A percentile compares a stretch with the other conserved stretches of the same genome.
These are phyloP conservation scores for Oemleria cerasiformis DNA, from an alignment of 306 rosid genomes.

Conservation along the genomic window DNA sequence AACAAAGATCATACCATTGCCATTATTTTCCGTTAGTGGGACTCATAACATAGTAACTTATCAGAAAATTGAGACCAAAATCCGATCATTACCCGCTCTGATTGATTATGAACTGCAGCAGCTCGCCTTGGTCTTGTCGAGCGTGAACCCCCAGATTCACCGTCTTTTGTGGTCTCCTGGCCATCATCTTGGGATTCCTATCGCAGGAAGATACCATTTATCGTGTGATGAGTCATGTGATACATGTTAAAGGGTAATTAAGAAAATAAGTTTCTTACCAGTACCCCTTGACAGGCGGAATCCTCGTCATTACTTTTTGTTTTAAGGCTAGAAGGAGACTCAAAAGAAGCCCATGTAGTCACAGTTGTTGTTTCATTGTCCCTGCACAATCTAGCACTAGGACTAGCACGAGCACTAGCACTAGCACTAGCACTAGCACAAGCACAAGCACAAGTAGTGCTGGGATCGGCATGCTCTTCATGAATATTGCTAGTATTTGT, in stretches of 20 bases:
- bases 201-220: not conserved
- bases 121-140: slow-evolving; percentile 38
- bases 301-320: slow-evolving; percentile 47
- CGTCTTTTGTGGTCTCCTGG: slow-evolving; percentile 30
- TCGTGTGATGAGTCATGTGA: not conserved
- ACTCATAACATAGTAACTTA: too few species aligned
- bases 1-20: not conserved
- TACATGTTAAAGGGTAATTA: not conserved
- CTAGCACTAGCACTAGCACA: slow-evolving; percentile 31
- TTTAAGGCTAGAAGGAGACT: slow-evolving; percentile 43
- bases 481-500: slow-evolving; percentile 5
- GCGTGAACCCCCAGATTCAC: slow-evolving; percentile 31
- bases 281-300: slow-evolving; percentile 38
- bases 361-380: slow-evolving; percentile 44
- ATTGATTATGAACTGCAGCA: slow-evolving; percentile 57
- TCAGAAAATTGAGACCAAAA: not conserved
- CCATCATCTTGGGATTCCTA: slow-evolving; percentile 42
- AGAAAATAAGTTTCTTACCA: slow-evolving; percentile 20
- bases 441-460: slow-evolving; percentile 34
- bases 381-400: slow-evolving; percentile 31
- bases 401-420: slow-evolving; percentile 29
- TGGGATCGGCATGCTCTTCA: slow-evolving; percentile 31
- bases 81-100: slow-evolving; percentile 43
- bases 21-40: not conserved
- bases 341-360: slow-evolving; percentile 51